Evolutionary conservation across 805 yeast species (phyloP).

Genomic region (Candida namnaoensis): DNA sequence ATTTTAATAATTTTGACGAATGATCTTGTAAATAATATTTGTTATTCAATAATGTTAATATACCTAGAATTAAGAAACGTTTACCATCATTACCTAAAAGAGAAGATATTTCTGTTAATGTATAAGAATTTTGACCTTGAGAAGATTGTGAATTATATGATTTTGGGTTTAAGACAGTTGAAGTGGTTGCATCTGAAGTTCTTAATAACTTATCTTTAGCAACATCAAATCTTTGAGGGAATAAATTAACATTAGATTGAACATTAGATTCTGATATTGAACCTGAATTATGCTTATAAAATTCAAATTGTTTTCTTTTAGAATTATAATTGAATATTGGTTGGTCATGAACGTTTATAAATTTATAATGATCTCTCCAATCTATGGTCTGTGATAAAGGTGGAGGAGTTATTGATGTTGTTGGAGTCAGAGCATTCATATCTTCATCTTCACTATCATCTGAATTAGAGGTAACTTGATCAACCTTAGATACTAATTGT

Average conservation of each 20-base stretch:
- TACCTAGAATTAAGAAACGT: constrained; percentile 70
- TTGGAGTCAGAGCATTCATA: constrained; percentile 11
- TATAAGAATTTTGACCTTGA: constrained; percentile 4
- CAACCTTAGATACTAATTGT: too few species aligned
- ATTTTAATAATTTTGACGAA: constrained; percentile 54
- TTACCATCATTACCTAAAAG: constrained; percentile 78
- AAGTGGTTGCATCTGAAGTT: constrained; percentile 59
- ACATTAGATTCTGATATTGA: constrained; percentile 18
- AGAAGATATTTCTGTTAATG: constrained; percentile 71
- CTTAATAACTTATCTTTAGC: constrained; percentile 65
- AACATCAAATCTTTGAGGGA: constrained; percentile 49
- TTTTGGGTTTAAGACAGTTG: constrained; percentile 21
- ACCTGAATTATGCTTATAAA: constrained; percentile 13
- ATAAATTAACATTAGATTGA: constrained; percentile 28
- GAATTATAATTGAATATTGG: constrained; percentile 58
- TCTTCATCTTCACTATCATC: constrained; percentile 9
- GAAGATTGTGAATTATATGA: constrained; percentile 1
- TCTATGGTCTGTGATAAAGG: constrained; percentile 26
- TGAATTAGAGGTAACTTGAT: too few species aligned
- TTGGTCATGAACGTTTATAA: constrained; percentile 56
- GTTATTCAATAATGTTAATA: constrained; percentile 58
- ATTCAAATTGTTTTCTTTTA: constrained; percentile 51
- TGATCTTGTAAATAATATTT: constrained; percentile 75
- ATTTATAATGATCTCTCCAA: constrained; percentile 68
- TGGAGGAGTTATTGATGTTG: constrained; percentile 18